Percentiles rank a stretch among this genome's conserved stretches.
Evolutionary conservation across 176 grass and related monocot species (phyloP).

Genomic region (Rhynchospora breviuscula): DNA sequence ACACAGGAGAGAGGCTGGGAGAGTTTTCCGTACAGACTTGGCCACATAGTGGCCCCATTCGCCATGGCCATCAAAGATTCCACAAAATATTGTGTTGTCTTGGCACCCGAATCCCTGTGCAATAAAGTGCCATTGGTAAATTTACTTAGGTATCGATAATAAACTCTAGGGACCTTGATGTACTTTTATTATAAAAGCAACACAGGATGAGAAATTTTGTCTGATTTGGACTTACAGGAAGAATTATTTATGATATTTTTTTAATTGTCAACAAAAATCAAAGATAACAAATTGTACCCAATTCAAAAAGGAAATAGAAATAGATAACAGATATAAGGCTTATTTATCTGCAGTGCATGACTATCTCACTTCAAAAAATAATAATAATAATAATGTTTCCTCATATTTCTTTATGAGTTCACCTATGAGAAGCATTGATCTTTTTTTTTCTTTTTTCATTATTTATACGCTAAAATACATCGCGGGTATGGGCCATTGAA

Average conservation of each 20-base stretch:
- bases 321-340: not conserved
- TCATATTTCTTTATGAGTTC: not conserved
- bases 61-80: slow-evolving; percentile 91
- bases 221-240: not conserved
- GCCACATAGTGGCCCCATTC: slow-evolving; percentile 91
- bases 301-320: not conserved
- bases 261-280: not conserved
- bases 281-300: not conserved
- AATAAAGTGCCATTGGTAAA: not conserved
- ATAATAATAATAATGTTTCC: not conserved
- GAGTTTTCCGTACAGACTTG: slow-evolving; percentile 55
- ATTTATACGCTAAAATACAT: not conserved
- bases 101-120: slow-evolving; percentile 75
- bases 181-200: not conserved
- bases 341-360: not conserved
- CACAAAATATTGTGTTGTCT: slow-evolving; percentile 65
- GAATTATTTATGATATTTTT: not conserved
- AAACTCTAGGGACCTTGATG: slow-evolving; percentile 2
- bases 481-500: not conserved
- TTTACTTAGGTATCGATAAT: not conserved
- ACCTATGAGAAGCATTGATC: not conserved
- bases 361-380: not conserved
- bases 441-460: not conserved
- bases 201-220: not conserved
- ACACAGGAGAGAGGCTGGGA: slow-evolving; percentile 67